phyloP scores from a whole-genome alignment of 2,329 filamentous ascomycete species.

The Hymenoscyphus albidus region DNA sequence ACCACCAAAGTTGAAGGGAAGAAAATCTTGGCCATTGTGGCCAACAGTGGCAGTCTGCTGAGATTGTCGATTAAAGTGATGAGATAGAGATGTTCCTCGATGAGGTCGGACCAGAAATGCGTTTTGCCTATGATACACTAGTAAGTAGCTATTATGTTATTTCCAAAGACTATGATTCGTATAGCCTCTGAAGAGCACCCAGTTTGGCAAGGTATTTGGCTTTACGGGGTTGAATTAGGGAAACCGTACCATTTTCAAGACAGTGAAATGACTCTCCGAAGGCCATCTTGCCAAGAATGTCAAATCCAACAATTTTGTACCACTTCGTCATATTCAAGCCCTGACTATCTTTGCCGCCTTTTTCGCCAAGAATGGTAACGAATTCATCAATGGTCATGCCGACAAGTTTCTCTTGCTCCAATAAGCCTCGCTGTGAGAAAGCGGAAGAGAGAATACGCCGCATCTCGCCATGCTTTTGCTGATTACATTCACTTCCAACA shows the following conservation, averaged over 20 bases:
- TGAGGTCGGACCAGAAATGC: too few relatives aligned
- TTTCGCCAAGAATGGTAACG: neutral
- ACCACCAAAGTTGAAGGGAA: too few relatives aligned
- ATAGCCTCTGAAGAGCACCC: too few relatives aligned
- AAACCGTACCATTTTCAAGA: conserved; percentile 31
- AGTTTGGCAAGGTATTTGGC: too few relatives aligned
- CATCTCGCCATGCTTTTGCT: conserved; percentile 13
- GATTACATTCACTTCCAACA: conserved; percentile 16
- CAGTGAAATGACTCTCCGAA: conserved; percentile 37
- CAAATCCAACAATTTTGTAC: conserved; percentile 38
- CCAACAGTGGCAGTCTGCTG: too few relatives aligned
- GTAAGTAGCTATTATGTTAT: too few relatives aligned
- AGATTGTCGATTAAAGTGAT: too few relatives aligned
- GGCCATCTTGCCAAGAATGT: conserved; percentile 41
- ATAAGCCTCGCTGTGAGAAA: conserved; percentile 33
- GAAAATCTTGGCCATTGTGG: too few relatives aligned
- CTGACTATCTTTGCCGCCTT: too few relatives aligned
- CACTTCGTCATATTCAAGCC: conserved; percentile 32
- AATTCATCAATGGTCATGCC: conserved; percentile 13
- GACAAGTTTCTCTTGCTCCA: conserved; percentile 32
- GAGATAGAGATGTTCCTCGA: too few relatives aligned
- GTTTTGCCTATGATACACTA: too few relatives aligned
- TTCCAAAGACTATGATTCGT: too few relatives aligned
- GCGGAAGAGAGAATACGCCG: conserved; percentile 29
- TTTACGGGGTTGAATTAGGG: conserved; percentile 4